phyloP scores from a whole-genome alignment of 2,329 filamentous ascomycete genomes.

The Diaporthe ampelina region DNA sequence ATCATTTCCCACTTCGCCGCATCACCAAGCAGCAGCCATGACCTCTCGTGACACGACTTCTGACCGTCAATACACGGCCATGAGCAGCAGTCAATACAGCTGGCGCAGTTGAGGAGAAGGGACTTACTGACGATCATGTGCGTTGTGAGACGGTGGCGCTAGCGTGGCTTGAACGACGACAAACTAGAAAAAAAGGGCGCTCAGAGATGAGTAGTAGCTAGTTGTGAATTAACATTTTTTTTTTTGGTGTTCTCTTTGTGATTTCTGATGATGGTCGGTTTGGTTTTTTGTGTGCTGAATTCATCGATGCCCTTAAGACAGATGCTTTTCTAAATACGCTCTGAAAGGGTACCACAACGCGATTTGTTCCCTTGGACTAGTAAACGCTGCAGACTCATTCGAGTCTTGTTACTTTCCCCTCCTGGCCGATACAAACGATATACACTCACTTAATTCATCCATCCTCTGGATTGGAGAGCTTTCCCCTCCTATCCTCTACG shows the following conservation, averaged over 20 bases:
- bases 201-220: neutral
- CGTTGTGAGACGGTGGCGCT: neutral
- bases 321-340: conserved; percentile 32
- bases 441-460: conserved; percentile 8
- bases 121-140: neutral
- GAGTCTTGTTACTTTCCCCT: neutral
- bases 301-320: conserved; percentile 25
- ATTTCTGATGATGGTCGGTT: neutral
- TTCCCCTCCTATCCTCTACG: neutral
- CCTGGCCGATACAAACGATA: conserved; percentile 22
- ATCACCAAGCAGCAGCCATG: neutral
- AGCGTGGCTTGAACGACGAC: neutral
- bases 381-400: neutral
- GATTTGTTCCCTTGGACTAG: neutral
- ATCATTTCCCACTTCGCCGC: neutral
- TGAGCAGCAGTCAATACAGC: neutral
- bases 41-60: neutral
- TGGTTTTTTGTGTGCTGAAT: conserved; percentile 13
- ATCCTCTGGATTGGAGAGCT: neutral
- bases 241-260: neutral
- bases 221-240: neutral
- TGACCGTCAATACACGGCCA: neutral
- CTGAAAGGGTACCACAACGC: conserved; percentile 29
- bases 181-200: neutral
- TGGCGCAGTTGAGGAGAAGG: neutral